Base-by-base conservation (phyloP, 768 basidiomycete species). In the Tricholoma terreum region DNA sequence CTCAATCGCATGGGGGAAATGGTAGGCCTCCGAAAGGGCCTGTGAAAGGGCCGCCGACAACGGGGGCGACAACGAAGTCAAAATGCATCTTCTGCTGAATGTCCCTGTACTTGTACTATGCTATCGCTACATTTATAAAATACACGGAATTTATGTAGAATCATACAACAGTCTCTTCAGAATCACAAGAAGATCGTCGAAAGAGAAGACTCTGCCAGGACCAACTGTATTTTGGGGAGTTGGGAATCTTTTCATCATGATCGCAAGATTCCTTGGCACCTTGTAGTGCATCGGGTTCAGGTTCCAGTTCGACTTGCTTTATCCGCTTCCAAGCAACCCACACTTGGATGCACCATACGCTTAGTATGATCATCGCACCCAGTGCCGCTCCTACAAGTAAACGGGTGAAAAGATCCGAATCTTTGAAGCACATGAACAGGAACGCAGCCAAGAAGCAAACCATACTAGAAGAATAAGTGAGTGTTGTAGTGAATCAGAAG, bases 281-380 rank as follows among this genome's bases (percentile, higher is more conserved):
- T 31, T n/a, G n/a, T n/a, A 24, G 48, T 17, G 40, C n/a, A 22
- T 52, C 34, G 19, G 17, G 50, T 30, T 35, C 50, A 21, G 50
- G 34, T 7, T 35, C 50, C 19, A 51, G 17, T 51, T 36, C 34
- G 15, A 17, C 40, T 11, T 21, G 48, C 27, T 27, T 27, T 31
- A 27, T 50, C 4, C 15, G 49, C 24, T 80, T 78, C 77, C 77
- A 78, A 7, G 70, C 67, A 42, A 68, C 74, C 60, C 73, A 74
- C 9, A 35, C 34, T 35, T 35, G 34, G 34, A 82, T 74, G 56
- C 78, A 77, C 77, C 80, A n/a, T n/a, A 84, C 40, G 34, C 80
- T 72, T 42, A 81, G 68, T 7, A n/a, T n/a, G n/a, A n/a, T n/a
- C n/a, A n/a, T n/a, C n/a, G n/a, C 46, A 8, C 63, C 24, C 65